These are phyloP conservation scores for Ustanciosporium gigantosporum DNA, from an alignment of 1,284 basidiomycete genomes.

Conservation along the genomic window DNA sequence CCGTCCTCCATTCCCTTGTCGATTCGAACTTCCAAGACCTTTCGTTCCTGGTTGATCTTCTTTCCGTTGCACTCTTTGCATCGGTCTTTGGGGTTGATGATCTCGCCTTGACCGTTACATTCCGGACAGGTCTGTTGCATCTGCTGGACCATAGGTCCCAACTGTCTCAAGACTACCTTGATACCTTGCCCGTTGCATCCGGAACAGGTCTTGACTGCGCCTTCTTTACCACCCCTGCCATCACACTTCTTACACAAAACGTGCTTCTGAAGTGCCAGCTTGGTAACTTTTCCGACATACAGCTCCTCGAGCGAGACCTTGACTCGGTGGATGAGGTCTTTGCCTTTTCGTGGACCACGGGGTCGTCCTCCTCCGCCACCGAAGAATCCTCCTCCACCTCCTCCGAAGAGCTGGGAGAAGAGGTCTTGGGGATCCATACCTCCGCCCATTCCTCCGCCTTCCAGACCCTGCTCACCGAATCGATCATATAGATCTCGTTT, in stretches of 20 bases:
- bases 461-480: constrained; percentile 88
- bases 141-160: constrained; percentile 99
- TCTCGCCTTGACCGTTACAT: constrained; percentile 87
- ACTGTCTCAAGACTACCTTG: constrained; percentile 87
- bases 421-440: constrained; percentile 98
- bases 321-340: constrained; percentile 97
- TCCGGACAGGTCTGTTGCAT: constrained; percentile 94
- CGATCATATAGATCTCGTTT: constrained; percentile 77
- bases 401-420: constrained; percentile 92
- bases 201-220: constrained; percentile 80
- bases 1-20: constrained; percentile 99
- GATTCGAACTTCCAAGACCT: constrained; percentile 97
- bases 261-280: constrained; percentile 94
- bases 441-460: constrained; percentile 68
- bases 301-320: constrained; percentile 95
- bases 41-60: constrained; percentile 92
- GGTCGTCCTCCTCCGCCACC: constrained; percentile 69
- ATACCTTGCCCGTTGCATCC: constrained; percentile 88
- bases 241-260: constrained; percentile 90
- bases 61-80: constrained; percentile 94
- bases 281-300: constrained; percentile 97
- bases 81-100: constrained; percentile 90
- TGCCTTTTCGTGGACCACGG: constrained; percentile 89
- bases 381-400: constrained; percentile 69
- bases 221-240: constrained; percentile 96